Percentiles rank a stretch among this genome's conserved stretches.
Evolutionary conservation across 2,329 filamentous ascomycete genomes (phyloP).

Genomic region (Diaporthe sp.): DNA sequence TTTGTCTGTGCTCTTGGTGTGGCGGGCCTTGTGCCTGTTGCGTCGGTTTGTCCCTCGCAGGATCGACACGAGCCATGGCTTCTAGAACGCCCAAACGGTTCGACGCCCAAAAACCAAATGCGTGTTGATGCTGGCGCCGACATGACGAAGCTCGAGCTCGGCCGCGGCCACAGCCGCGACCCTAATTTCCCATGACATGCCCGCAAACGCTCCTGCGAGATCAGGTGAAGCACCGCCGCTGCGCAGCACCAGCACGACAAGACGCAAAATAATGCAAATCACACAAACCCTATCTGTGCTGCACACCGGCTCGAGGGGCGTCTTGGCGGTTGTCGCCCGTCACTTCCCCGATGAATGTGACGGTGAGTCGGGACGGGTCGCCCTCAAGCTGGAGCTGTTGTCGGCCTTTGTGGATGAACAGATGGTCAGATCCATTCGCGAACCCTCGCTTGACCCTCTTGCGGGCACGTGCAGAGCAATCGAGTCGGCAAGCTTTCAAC

Average conservation of each 20-base stretch:
- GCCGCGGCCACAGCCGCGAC: constrained; percentile 9
- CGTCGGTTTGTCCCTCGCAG: constrained; percentile 6
- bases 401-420: constrained; percentile 24
- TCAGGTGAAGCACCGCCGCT: constrained; percentile 19
- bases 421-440: constrained; percentile 11
- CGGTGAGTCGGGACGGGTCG: constrained; percentile 29
- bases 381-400: not conserved
- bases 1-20: not conserved
- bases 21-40: not conserved
- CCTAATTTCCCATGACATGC: not conserved
- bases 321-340: constrained; percentile 3
- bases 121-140: not conserved
- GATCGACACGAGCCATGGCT: constrained; percentile 22
- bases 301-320: not conserved
- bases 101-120: not conserved
- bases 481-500: constrained; percentile 9
- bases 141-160: constrained; percentile 7
- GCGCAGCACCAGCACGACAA: not conserved
- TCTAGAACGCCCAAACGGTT: not conserved
- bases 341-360: constrained; percentile 18
- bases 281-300: constrained; percentile 30
- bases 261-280: constrained; percentile 16
- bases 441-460: not conserved
- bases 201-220: not conserved
- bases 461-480: constrained; percentile 19